Evolutionary conservation across 148 eudicot genomes (phyloP), one percentile per base, ranked within the genome.

Genomic region (Rhododendron williamsianum): DNA sequence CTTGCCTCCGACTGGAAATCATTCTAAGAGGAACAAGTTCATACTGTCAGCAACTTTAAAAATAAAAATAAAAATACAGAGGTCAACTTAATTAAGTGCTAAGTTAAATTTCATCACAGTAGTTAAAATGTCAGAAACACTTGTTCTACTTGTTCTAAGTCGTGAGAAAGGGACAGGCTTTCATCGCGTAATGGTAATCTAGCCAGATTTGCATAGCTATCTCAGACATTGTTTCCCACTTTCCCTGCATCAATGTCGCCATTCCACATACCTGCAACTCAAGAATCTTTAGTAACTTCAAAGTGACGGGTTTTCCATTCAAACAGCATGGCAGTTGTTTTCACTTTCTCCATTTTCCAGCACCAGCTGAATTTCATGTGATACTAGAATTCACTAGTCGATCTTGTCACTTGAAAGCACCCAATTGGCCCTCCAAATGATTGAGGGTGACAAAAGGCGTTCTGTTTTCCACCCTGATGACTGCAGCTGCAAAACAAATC

Each of bases 401-500:
- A 51, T 81, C 90, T 94, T 93, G 56, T 86, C 89, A 84, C 89
- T 81, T 4, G 87, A 83, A 54, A 89, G 19, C 45, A 74, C 83
- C 99, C 99, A 96, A 84, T 89, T 89, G 23, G 98, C 99, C 90
- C 90, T 94, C 99, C 99, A 96, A 82, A 91, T 89, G 80, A 96
- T 91, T 18, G 98, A 94, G 85, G 94, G 92, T 45, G 93, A 91
- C 86, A 95, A 78, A 33, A 95, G 90, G 35, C 98, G 96, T 86
- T 96, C 98, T 4, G 91, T 91, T 89, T 92, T 95, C 99, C 99
- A 95, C 72, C 93, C 91, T 9, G 90, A 91, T 79, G 91, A 87
- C 79, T 90, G 92, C 81, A 96, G 91, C 99, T 96, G 96, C 87
- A 83, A 85, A 25, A 85, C 46, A 16, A 30, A 30, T 81, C 23